A percentile compares a stretch with the other conserved stretches of the same genome.
phyloP scores from a whole-genome alignment of 208 protist genomes.

The Wallacemonas sp. region DNA sequence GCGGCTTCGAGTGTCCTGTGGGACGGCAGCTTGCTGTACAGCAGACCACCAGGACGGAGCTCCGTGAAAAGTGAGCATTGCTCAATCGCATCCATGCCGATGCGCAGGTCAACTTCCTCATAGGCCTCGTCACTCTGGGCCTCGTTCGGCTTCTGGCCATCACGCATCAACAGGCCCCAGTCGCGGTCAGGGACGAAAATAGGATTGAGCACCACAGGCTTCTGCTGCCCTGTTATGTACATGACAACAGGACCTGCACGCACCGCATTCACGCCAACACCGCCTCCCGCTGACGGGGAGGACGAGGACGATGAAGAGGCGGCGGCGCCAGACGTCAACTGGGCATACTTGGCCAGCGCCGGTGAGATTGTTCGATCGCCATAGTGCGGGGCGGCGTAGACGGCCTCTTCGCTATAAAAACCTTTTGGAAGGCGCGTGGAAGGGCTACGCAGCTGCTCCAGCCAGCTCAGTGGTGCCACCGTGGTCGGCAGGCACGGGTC shows the following conservation, averaged over 20 bases:
- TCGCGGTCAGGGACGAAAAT: constrained; percentile 71
- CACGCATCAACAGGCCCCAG: constrained; percentile 30
- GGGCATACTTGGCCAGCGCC: background rate
- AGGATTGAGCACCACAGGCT: constrained; percentile 72
- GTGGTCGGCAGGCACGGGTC: constrained; percentile 66
- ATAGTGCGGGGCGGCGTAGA: constrained; percentile 42
- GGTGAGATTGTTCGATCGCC: constrained; percentile 23
- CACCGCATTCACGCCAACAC: constrained; percentile 41
- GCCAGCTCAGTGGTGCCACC: constrained; percentile 67
- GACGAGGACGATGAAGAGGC: background rate
- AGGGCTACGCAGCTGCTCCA: constrained; percentile 80
- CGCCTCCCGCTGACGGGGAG: background rate
- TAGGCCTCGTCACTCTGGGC: background rate
- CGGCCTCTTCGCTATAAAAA: constrained; percentile 67
- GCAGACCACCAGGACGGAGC: constrained; percentile 78
- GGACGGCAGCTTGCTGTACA: constrained; percentile 66
- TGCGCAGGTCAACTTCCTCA: constrained; percentile 67
- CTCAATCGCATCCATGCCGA: constrained; percentile 88
- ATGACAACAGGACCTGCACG: constrained; percentile 79
- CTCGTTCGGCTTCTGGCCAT: background rate
- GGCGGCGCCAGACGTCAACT: background rate
- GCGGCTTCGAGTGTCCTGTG: constrained; percentile 35
- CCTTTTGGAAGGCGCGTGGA: constrained; percentile 68
- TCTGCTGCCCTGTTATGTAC: constrained; percentile 80
- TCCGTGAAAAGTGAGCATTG: constrained; percentile 85